Evolutionary conservation across 306 rosid species (phyloP).

Genomic region (Calophaca sinica): DNA sequence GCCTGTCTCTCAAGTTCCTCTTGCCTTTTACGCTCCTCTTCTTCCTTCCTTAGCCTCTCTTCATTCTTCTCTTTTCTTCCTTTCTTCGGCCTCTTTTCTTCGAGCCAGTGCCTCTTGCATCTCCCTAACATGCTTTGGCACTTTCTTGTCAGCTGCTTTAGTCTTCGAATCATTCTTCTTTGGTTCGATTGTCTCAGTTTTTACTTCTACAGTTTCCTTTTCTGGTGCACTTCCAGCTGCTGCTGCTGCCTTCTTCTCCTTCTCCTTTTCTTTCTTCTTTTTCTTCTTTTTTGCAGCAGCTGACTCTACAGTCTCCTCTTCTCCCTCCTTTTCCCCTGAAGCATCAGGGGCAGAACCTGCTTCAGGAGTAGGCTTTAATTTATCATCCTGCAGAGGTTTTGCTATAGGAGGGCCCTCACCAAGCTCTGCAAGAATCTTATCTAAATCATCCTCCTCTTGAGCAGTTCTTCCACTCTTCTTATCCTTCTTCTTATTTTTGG

Average conservation of each 20-base stretch:
- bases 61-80: constrained; percentile 82
- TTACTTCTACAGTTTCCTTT: constrained; percentile 57
- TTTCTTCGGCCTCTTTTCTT: constrained; percentile 87
- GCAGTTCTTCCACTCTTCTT: constrained; percentile 94
- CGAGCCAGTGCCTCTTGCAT: constrained; percentile 95
- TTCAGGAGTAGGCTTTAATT: constrained; percentile 66
- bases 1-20: constrained; percentile 89
- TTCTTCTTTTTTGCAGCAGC: constrained; percentile 98
- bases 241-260: constrained; percentile 72
- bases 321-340: constrained; percentile 72
- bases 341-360: constrained; percentile 51
- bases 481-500: constrained; percentile 85
- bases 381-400: constrained; percentile 61
- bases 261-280: constrained; percentile 85
- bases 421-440: constrained; percentile 91
- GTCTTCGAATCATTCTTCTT: constrained; percentile 78
- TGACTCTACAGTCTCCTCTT: constrained; percentile 80
- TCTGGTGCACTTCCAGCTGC: constrained; percentile 54
- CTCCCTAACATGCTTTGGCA: constrained; percentile 99
- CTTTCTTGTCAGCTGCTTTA: constrained; percentile 85
- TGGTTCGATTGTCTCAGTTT: constrained; percentile 57
- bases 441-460: constrained; percentile 98
- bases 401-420: constrained; percentile 61
- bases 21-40: constrained; percentile 76
- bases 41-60: constrained; percentile 87